A percentile compares a stretch with the other conserved stretches of the same genome.
Evolutionary conservation across 768 basidiomycete genomes (phyloP).

Genomic region (Pseudohyphozyma bogoriensis): DNA sequence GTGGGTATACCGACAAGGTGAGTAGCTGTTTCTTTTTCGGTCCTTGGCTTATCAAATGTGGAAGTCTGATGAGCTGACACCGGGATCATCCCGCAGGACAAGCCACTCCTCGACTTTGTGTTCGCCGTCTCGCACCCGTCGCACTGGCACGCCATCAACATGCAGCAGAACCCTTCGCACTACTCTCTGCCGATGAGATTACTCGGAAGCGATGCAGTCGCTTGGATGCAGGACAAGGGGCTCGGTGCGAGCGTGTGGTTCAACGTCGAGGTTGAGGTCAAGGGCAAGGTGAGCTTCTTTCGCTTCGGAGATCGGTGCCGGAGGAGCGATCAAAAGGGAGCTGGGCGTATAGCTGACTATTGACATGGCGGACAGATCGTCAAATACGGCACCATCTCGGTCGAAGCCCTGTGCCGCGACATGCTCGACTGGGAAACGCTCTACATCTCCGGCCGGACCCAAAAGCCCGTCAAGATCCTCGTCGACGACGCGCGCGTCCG

Average conservation of each 20-base stretch:
- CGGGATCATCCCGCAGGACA: conserved; percentile 30
- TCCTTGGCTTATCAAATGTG: background rate
- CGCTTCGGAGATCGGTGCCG: background rate
- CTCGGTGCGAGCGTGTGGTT: conserved; percentile 83
- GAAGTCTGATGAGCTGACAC: background rate
- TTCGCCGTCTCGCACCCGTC: conserved; percentile 87
- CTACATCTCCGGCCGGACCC: conserved; percentile 91
- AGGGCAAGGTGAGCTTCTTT: conserved; percentile 57
- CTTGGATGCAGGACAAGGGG: conserved; percentile 51
- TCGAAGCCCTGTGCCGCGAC: conserved; percentile 80
- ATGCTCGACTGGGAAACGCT: conserved; percentile 84
- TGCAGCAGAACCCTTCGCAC: conserved; percentile 81
- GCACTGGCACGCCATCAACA: conserved; percentile 92
- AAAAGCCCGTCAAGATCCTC: conserved; percentile 90
- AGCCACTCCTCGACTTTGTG: conserved; percentile 90
- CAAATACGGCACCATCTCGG: conserved; percentile 92
- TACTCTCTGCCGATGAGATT: conserved; percentile 81
- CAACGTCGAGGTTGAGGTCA: conserved; percentile 75
- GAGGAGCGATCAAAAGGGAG: background rate
- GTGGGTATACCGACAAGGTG: conserved; percentile 49
- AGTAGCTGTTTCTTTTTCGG: background rate
- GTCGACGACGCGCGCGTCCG: conserved; percentile 84
- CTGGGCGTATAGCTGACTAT: background rate
- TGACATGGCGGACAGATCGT: conserved; percentile 57
- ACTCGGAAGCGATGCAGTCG: conserved; percentile 73